These are phyloP conservation scores for Scutellaria galericulata DNA, from an alignment of 257 asterid species.

Conservation along the genomic window DNA sequence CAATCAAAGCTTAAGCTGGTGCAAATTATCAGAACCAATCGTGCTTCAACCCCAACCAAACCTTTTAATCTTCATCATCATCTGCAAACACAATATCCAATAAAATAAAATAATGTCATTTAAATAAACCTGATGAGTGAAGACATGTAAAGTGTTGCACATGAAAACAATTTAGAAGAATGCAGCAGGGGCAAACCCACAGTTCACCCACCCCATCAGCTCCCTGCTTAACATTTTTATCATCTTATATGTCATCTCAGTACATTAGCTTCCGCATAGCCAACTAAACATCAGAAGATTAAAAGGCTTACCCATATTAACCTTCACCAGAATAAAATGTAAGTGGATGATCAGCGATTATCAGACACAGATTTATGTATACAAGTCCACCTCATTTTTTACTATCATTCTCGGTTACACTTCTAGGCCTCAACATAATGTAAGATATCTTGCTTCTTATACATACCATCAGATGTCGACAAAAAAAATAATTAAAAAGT, in stretches of 20 bases:
- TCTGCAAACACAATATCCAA: conserved; percentile 51
- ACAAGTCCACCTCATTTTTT: neutral
- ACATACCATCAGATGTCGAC: neutral
- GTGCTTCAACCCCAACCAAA: conserved; percentile 20
- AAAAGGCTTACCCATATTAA: neutral
- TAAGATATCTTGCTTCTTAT: neutral
- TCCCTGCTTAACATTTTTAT: neutral
- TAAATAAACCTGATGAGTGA: neutral
- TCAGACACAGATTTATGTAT: neutral
- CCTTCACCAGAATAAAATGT: conserved; percentile 10
- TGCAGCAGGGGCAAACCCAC: neutral
- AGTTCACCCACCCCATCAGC: neutral
- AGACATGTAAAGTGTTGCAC: neutral
- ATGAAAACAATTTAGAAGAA: neutral
- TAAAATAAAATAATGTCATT: neutral
- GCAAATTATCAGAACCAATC: conserved; percentile 18
- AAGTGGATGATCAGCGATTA: neutral
- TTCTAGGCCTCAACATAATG: neutral
- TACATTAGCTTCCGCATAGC: neutral
- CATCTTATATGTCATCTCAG: neutral
- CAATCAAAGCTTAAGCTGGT: conserved; percentile 33
- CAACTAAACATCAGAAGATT: conserved; percentile 10
- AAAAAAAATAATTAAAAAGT: neutral
- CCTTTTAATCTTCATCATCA: conserved; percentile 66
- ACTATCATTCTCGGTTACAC: neutral